A percentile compares a stretch with the other conserved stretches of the same genome.
These are phyloP conservation scores for Syncephalis fuscata DNA, from an alignment of 371 early-diverging fungal species.

Conservation along the genomic window DNA sequence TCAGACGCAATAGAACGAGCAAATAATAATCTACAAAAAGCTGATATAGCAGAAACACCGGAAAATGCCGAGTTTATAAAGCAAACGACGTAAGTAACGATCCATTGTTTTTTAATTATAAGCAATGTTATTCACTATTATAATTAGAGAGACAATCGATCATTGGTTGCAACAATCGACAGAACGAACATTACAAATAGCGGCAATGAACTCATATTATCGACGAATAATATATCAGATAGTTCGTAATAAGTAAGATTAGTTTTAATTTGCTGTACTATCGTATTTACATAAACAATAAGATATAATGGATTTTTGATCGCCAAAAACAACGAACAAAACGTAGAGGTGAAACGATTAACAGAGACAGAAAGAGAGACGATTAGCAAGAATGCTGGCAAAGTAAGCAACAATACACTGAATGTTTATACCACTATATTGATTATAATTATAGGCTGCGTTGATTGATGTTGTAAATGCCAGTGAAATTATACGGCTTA, in stretches of 20 bases:
- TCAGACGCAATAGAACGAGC: no score
- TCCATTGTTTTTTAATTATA: neutral
- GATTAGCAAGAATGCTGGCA: constrained; percentile 1
- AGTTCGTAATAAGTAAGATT: neutral
- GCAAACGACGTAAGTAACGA: neutral
- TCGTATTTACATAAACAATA: no score
- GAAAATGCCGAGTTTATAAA: neutral
- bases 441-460: neutral
- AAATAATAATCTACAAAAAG: no score
- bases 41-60: no score
- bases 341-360: neutral
- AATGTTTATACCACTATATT: no score
- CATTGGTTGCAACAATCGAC: neutral
- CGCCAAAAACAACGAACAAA: constrained; percentile 4
- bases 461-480: constrained; percentile 16
- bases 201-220: neutral
- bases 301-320: constrained; percentile 3
- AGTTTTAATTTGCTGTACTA: no score
- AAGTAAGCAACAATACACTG: no score
- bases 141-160: neutral
- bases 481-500: constrained; percentile 36
- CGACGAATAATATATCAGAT: neutral
- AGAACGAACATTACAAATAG: neutral
- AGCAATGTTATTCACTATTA: neutral
- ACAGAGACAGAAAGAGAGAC: neutral